Percentiles rank a stretch among this genome's conserved stretches.
These are phyloP conservation scores for Yarrowia sp. DNA, from an alignment of 805 yeast genomes.

Conservation along the genomic window DNA sequence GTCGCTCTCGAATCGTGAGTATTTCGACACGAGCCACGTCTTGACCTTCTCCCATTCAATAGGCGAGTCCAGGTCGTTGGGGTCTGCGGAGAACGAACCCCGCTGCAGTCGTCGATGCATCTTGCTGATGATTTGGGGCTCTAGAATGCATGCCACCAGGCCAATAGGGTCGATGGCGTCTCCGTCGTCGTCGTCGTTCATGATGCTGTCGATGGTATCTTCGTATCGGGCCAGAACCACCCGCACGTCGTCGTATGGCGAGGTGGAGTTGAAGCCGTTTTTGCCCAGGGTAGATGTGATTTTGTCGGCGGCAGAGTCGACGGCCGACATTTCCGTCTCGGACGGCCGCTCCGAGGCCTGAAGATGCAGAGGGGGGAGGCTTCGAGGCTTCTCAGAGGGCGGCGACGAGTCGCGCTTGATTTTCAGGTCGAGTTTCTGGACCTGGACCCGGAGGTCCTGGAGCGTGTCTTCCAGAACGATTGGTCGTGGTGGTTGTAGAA, in stretches of 20 bases:
- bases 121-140: conserved; percentile 5
- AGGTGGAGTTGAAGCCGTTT: conserved; percentile 17
- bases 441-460: conserved; percentile 20
- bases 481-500: conserved; percentile 6
- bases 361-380: neutral
- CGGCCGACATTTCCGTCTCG: neutral
- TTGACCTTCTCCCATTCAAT: conserved; percentile 24
- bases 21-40: conserved; percentile 15
- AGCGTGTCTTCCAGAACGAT: conserved; percentile 15
- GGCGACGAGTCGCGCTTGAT: conserved; percentile 20
- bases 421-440: conserved; percentile 22
- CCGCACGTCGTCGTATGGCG: conserved; percentile 11
- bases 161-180: conserved; percentile 19
- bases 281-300: neutral
- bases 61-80: conserved; percentile 2
- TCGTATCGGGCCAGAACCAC: conserved; percentile 18
- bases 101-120: conserved; percentile 11
- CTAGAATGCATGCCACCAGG: conserved; percentile 15
- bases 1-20: conserved; percentile 14
- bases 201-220: conserved; percentile 1
- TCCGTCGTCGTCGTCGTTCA: neutral
- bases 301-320: conserved; percentile 10
- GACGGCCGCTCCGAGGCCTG: neutral
- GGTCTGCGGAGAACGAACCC: conserved; percentile 3
- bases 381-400: neutral